Conservation (phyloP, 306 rosid genomes). For the Sicyos baderoa region DNA sequence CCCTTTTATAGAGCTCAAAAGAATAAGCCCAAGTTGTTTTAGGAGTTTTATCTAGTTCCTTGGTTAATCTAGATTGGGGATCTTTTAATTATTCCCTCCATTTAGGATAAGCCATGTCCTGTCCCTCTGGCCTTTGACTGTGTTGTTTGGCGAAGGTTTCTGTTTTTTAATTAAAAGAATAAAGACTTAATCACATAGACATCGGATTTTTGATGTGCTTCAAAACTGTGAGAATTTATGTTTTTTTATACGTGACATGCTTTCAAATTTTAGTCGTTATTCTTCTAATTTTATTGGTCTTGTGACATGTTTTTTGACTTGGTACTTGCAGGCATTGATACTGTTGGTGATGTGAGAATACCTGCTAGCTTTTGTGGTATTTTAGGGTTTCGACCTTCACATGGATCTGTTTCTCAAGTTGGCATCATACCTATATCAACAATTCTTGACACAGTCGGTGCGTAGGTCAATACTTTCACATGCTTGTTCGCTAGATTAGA, state of each 20-base stretch:
- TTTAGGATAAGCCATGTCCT: neutral
- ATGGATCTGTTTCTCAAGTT: conserved; percentile 71
- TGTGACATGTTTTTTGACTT: neutral
- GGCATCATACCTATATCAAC: conserved; percentile 66
- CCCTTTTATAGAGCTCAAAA: neutral
- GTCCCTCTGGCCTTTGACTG: neutral
- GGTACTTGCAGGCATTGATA: conserved; percentile 59
- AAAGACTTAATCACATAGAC: neutral
- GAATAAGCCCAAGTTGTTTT: neutral
- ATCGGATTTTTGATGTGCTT: neutral
- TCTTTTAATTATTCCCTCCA: neutral
- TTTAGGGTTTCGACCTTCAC: conserved; percentile 89
- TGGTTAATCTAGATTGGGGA: neutral
- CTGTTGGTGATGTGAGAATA: conserved; percentile 86
- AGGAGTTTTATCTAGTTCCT: neutral
- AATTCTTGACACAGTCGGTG: conserved; percentile 90
- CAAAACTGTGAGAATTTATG: neutral
- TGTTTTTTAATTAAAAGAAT: neutral
- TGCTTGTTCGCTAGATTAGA: conserved; percentile 5
- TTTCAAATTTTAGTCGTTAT: conserved; percentile 1
- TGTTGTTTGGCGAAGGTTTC: neutral
- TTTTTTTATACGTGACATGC: neutral
- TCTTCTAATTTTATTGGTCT: neutral
- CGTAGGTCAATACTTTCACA: conserved; percentile 18
- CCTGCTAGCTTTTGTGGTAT: conserved; percentile 93